Evolutionary conservation across 768 basidiomycete genomes (phyloP), one percentile per base, ranked within the genome.

Genomic region (Pleurotus sapidus): DNA sequence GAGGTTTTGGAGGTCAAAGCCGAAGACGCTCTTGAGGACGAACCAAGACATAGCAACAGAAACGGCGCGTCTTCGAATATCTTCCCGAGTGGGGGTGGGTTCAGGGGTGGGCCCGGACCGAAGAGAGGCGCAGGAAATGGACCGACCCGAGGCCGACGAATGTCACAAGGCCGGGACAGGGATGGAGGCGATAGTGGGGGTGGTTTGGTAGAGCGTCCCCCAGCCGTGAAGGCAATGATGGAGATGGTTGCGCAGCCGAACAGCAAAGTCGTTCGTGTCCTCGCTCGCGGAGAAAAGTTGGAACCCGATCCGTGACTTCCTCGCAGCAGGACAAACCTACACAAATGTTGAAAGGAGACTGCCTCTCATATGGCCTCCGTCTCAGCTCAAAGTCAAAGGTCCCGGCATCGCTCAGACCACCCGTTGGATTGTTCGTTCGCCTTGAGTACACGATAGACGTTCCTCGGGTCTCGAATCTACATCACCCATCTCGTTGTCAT

Each of bases 201-300:
- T 4, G 77, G 81, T 2, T 76, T 92, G 43, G 91, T 92, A 49
- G 91, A 92, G 66, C 83, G 89, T 17, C 88, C 89, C 0, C 81
- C 87, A 7, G 86, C 89, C 1, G 88, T 90, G 47, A 83, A 85
- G 78, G 85, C 87, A 3, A 89, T 92, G 88, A 90, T 89, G 88
- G 87, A 87, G 60, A 82, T 83, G 69, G 79, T 89, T 7, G 76
- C 86, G 18, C 86, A 89, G 61, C 86, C 88, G 5, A 54, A 54
- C 51, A 87, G 81, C 68, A 87, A 84, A 60, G 86, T 89, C 61
- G 85, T 93, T 34, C 78, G 90, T 23, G 87, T 93, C 25, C 82
- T 93, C 59, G 89, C 91, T 1, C 83, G 91, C 11, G 91, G 91
- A 30, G 91, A 93, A 78, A 91, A 92, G 70, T 71, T 93, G 54